Conservation (phyloP, 306 rosid genomes). For the Fragaria vesca region DNA sequence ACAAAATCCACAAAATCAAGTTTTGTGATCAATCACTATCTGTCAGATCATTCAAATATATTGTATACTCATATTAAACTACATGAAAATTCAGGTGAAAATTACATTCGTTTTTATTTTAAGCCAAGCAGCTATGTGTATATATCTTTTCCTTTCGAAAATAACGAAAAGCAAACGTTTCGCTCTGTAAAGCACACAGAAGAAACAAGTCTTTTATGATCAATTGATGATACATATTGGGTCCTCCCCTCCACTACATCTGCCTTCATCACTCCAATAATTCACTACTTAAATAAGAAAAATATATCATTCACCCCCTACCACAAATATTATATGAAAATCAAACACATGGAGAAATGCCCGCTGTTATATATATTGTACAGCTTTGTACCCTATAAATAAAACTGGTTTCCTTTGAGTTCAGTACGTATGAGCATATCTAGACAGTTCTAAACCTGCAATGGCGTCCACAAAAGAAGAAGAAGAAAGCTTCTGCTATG, state of each 20-base stretch:
- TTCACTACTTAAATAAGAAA: neutral
- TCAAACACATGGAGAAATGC: no score
- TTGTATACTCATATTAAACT: no score
- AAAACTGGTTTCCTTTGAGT: neutral
- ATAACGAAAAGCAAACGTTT: no score
- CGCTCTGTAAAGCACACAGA: no score
- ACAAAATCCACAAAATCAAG: no score
- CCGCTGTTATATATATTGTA: neutral
- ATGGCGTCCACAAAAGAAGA: constrained; percentile 22
- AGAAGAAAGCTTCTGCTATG: constrained; percentile 37
- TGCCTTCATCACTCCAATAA: neutral
- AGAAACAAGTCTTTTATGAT: no score
- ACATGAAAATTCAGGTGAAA: neutral
- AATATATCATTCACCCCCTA: neutral
- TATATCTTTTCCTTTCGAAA: no score
- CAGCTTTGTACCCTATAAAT: neutral
- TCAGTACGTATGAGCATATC: neutral
- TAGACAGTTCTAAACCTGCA: neutral
- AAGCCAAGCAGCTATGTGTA: no score
- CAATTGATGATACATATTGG: no score
- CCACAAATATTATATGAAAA: neutral
- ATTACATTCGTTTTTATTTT: neutral
- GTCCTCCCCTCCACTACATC: neutral
- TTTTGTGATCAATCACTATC: no score
- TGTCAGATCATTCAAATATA: no score